Evolutionary conservation across 73 alveolate species (phyloP).

Genomic region (Halteria grandinella): DNA sequence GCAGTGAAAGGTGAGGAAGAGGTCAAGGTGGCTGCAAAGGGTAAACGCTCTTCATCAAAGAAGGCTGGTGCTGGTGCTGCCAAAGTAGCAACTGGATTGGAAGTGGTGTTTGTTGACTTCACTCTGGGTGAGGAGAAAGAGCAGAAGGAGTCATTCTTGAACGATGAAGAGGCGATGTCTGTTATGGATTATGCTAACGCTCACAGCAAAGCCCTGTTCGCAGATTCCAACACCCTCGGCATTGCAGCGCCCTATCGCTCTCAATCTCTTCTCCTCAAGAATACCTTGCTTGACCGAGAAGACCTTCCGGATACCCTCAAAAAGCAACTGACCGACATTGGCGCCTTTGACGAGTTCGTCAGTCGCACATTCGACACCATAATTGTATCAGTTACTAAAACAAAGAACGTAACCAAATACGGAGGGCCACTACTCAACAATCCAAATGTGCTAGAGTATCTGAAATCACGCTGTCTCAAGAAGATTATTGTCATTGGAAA

Average conservation of each 20-base stretch:
- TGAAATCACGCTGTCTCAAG: slow-evolving; percentile 4
- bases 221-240: background rate
- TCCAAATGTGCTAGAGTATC: background rate
- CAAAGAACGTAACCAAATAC: slow-evolving; percentile 1
- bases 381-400: slow-evolving; percentile 17
- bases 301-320: background rate
- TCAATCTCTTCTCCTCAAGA: background rate
- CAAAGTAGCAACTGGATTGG: too few relatives aligned
- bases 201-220: background rate
- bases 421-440: slow-evolving; percentile 32
- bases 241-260: slow-evolving; percentile 18
- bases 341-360: slow-evolving; percentile 25
- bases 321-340: background rate
- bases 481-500: slow-evolving; percentile 26
- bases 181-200: slow-evolving; percentile 11
- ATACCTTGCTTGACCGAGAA: background rate
- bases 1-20: too few relatives aligned
- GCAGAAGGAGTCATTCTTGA: slow-evolving; percentile 14
- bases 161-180: slow-evolving; percentile 35
- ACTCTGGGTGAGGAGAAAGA: slow-evolving; percentile 33
- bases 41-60: too few relatives aligned
- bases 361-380: slow-evolving; percentile 7
- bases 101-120: slow-evolving; percentile 12
- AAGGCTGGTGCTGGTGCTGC: too few relatives aligned
- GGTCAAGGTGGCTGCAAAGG: too few relatives aligned